phyloP scores from a whole-genome alignment of 1,284 basidiomycete genomes.

The Sporisorium sorghi region DNA sequence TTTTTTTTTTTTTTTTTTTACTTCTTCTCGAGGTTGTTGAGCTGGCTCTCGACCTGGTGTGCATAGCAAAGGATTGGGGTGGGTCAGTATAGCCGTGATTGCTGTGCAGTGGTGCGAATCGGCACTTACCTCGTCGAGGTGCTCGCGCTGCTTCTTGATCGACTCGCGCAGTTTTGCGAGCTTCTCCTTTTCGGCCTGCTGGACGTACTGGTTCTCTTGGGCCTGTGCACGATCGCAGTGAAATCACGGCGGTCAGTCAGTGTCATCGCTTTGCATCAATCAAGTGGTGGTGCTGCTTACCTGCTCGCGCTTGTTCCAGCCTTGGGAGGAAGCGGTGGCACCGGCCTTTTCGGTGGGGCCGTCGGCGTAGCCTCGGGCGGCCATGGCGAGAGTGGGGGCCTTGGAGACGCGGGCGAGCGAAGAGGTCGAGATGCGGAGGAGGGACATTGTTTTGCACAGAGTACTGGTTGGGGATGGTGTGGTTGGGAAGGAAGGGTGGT shows the following conservation, averaged over 20 bases:
- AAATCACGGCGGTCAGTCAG: neutral
- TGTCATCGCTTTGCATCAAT: neutral
- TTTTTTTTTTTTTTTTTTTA: too few species aligned
- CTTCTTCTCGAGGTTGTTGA: conserved; percentile 59
- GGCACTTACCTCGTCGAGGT: conserved; percentile 56
- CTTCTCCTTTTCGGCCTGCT: conserved; percentile 62
- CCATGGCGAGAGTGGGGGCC: conserved; percentile 50
- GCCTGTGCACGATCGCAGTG: conserved; percentile 34
- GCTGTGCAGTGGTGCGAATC: neutral
- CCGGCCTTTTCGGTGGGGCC: conserved; percentile 53
- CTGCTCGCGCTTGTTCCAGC: conserved; percentile 61
- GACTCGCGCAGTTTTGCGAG: conserved; percentile 58
- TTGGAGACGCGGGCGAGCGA: conserved; percentile 47
- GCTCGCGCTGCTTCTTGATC: conserved; percentile 58
- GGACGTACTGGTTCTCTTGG: conserved; percentile 60
- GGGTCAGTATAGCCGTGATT: neutral
- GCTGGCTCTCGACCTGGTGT: conserved; percentile 48
- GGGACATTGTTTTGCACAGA: conserved; percentile 36
- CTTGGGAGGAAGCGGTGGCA: conserved; percentile 51
- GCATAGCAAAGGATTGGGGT: neutral
- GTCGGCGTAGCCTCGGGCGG: conserved; percentile 53
- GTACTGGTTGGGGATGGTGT: conserved; percentile 5
- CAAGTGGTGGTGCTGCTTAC: conserved; percentile 23
- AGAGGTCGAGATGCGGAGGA: conserved; percentile 48
- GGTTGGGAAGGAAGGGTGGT: conserved; percentile 1